phyloP scores from a whole-genome alignment of 305 asterid species.

The Solanum hybrid region DNA sequence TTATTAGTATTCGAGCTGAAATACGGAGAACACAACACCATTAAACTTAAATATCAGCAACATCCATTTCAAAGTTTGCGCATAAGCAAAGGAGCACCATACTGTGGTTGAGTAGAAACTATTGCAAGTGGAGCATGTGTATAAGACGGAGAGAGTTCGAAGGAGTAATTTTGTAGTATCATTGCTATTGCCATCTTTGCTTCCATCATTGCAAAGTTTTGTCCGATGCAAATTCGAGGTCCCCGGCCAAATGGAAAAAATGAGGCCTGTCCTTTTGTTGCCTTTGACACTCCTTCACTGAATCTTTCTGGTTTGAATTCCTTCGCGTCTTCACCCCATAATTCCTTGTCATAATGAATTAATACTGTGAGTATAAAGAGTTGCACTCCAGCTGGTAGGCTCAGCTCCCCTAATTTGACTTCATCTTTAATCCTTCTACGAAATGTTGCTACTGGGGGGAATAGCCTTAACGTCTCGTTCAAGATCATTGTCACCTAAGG shows the following conservation, averaged over 20 bases:
- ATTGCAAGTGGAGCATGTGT: constrained; percentile 9
- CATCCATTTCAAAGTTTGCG: neutral
- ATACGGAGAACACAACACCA: no score
- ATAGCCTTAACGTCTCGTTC: no score
- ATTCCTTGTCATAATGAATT: no score
- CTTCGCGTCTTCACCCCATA: no score
- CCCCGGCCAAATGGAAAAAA: constrained; percentile 20
- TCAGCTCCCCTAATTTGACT: no score
- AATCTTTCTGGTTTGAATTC: constrained; percentile 18
- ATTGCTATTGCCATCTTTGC: constrained; percentile 4
- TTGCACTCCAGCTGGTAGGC: no score
- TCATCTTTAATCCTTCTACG: no score
- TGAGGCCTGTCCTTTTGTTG: constrained; percentile 14
- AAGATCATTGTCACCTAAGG: neutral
- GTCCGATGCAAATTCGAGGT: constrained; percentile 20
- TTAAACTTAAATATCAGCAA: no score
- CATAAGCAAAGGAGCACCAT: constrained; percentile 12
- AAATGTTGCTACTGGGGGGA: no score
- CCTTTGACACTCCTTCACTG: constrained; percentile 17
- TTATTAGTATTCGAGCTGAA: no score
- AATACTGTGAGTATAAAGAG: no score
- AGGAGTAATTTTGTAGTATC: constrained; percentile 10
- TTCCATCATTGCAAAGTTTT: neutral
- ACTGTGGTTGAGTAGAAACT: constrained; percentile 8
- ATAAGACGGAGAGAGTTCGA: constrained; percentile 10